Evolutionary conservation across 345 rosid species (phyloP).

Genomic region (Mercurialis annua): DNA sequence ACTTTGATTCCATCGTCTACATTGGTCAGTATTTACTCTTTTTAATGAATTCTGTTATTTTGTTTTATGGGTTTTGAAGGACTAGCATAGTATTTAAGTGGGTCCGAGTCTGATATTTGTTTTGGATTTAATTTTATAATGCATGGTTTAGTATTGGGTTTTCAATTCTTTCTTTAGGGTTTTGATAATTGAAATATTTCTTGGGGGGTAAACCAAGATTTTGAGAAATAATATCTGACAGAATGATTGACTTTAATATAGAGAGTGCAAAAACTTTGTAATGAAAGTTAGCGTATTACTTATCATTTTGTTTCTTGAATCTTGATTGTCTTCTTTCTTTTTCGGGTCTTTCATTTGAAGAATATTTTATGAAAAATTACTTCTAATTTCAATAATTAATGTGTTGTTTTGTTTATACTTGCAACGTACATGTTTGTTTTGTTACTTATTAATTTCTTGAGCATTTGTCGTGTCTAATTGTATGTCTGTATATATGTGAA

Average conservation of each 20-base stretch:
- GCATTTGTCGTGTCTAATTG: conserved; percentile 4
- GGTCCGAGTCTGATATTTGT: background rate
- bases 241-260: background rate
- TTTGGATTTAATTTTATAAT: background rate
- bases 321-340: background rate
- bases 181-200: background rate
- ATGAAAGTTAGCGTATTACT: background rate
- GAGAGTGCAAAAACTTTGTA: background rate
- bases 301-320: background rate
- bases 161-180: background rate
- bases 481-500: conserved; percentile 23
- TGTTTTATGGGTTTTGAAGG: conserved; percentile 6
- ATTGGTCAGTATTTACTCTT: conserved; percentile 40
- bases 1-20: conserved; percentile 42
- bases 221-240: background rate
- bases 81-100: background rate
- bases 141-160: background rate
- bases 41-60: background rate
- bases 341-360: background rate
- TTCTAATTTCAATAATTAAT: background rate
- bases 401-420: background rate
- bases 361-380: background rate
- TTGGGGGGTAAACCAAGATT: background rate
- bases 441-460: background rate
- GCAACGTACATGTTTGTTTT: background rate